phyloP scores from a whole-genome alignment of 2,329 filamentous ascomycete genomes.

The Aspergillus transmontanensis region DNA sequence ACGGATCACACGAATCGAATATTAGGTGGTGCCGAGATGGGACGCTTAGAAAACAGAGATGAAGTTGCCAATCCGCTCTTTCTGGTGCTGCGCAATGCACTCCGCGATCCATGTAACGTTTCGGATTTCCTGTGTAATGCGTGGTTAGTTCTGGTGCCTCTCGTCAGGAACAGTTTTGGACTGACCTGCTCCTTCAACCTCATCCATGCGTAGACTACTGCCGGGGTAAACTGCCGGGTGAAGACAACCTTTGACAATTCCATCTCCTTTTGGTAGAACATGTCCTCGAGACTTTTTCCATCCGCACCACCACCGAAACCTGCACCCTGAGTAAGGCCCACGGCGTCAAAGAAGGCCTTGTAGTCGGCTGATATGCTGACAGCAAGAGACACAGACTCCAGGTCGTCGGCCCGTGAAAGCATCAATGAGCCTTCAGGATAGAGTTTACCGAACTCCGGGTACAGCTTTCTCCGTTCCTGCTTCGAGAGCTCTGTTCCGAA shows the following conservation, averaged over 20 bases:
- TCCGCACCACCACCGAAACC: constrained; percentile 78
- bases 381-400: constrained; percentile 88
- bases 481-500: constrained; percentile 97
- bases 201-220: constrained; percentile 96
- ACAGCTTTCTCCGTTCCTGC: constrained; percentile 91
- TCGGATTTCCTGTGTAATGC: constrained; percentile 76
- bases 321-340: constrained; percentile 74
- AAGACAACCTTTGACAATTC: constrained; percentile 94
- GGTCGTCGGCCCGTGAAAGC: constrained; percentile 91
- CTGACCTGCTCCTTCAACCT: constrained; percentile 94
- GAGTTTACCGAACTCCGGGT: constrained; percentile 85
- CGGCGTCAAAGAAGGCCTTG: constrained; percentile 93
- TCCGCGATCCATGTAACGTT: constrained; percentile 99
- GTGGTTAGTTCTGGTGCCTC: constrained; percentile 25
- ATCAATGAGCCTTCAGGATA: constrained; percentile 94
- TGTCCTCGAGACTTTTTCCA: constrained; percentile 87
- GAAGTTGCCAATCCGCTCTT: constrained; percentile 97
- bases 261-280: constrained; percentile 99
- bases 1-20: constrained; percentile 9
- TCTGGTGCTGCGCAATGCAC: constrained; percentile 99
- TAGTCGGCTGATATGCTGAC: constrained; percentile 93
- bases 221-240: constrained; percentile 92
- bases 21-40: constrained; percentile 9
- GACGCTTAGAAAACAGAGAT: constrained; percentile 85
- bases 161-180: constrained; percentile 5